A percentile compares a stretch with the other conserved stretches of the same genome.
These are phyloP conservation scores for Chytridiales sp. DNA, from an alignment of 371 early-diverging fungal species.

Conservation along the genomic window DNA sequence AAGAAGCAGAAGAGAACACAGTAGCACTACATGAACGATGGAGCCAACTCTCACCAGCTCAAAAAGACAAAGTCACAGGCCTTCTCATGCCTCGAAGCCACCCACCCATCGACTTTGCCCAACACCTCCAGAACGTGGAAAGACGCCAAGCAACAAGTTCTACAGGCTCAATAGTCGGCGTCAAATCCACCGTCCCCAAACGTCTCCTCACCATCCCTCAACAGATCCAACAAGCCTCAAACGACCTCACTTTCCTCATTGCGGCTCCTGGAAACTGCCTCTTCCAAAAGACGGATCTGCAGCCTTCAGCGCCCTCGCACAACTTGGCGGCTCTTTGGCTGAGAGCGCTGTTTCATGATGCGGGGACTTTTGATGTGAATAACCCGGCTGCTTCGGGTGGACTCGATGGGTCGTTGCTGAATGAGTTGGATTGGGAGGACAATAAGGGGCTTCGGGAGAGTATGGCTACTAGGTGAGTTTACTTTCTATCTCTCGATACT, in stretches of 20 bases:
- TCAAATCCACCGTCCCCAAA: too few species aligned
- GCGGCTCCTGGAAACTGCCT: conserved; percentile 12
- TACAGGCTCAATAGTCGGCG: too few species aligned
- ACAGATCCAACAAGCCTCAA: neutral
- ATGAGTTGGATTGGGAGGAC: conserved; percentile 7
- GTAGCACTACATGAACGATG: too few species aligned
- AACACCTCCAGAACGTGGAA: too few species aligned
- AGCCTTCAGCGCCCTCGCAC: conserved; percentile 18
- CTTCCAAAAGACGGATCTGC: conserved; percentile 10
- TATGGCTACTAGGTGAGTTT: conserved; percentile 23
- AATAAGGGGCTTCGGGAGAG: conserved; percentile 23
- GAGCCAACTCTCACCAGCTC: too few species aligned
- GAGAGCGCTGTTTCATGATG: conserved; percentile 39
- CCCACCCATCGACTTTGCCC: too few species aligned
- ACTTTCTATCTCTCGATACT: too few species aligned
- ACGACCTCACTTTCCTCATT: conserved; percentile 6
- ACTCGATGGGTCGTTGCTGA: conserved; percentile 22
- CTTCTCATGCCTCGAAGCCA: too few species aligned
- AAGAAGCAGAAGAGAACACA: too few species aligned
- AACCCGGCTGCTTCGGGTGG: conserved; percentile 24
- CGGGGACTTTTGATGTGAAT: conserved; percentile 25
- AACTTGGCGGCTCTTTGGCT: conserved; percentile 46
- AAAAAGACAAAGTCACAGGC: too few species aligned
- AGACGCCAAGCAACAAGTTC: too few species aligned
- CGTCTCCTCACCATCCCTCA: neutral